A percentile compares a stretch with the other conserved stretches of the same genome.
These are phyloP conservation scores for Anaeromyces robustus DNA, from an alignment of 192 early-diverging fungal genomes.

Conservation along the genomic window DNA sequence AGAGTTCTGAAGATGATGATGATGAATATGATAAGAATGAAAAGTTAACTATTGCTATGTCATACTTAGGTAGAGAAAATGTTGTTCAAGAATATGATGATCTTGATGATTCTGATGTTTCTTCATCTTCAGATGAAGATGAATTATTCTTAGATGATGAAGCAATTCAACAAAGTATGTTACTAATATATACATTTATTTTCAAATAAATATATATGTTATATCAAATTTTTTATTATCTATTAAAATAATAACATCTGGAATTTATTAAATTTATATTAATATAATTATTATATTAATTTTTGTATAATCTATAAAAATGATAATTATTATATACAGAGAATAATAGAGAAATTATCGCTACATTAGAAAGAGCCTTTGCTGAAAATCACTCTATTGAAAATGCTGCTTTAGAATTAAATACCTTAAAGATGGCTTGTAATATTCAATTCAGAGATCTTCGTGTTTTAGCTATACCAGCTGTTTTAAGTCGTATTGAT, in stretches of 20 bases:
- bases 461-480: conserved; percentile 54
- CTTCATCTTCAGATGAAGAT: conserved; percentile 18
- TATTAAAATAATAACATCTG: no score
- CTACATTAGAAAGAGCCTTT: conserved; percentile 67
- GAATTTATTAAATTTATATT: no score
- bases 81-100: neutral
- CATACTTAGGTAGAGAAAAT: conserved; percentile 22
- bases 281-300: no score
- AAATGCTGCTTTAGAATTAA: conserved; percentile 67
- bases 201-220: no score
- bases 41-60: conserved; percentile 25
- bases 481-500: conserved; percentile 46
- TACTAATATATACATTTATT: no score
- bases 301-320: neutral
- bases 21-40: conserved; percentile 35
- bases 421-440: conserved; percentile 69
- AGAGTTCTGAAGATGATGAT: conserved; percentile 15
- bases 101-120: conserved; percentile 26
- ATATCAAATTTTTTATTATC: no score
- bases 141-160: conserved; percentile 24
- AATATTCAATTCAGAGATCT: conserved; percentile 69
- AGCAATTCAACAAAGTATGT: neutral
- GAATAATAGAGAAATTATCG: conserved; percentile 52
- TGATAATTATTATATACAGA: conserved; percentile 4
- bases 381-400: conserved; percentile 56